Evolutionary conservation across 345 rosid species (phyloP), one percentile per base, ranked within the genome.

Genomic region (Limnanthes douglasii): DNA sequence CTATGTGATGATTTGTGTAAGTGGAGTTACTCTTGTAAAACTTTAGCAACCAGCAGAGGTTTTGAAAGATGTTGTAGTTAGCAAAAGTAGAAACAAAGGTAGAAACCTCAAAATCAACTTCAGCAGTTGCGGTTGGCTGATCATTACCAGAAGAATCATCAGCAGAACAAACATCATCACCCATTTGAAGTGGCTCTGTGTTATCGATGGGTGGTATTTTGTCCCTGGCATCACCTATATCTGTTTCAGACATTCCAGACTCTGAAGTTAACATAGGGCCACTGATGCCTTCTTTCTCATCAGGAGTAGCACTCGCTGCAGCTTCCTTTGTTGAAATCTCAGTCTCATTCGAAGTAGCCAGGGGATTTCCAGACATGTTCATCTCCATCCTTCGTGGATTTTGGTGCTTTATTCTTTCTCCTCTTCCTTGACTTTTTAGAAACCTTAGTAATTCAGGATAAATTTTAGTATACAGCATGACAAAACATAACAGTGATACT

Each of bases 61-160:
- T 84, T 57, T 66, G 74, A 45, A 90, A 74, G 51, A 90, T 60
- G 72, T 62, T 57, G 55, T 61, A 60, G 66, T 65, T 84, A 43
- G 78, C 94, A 50, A 90, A 70, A 46, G 95, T 67, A 65, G 84
- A 77, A 31, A 74, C 42, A 52, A 84, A 52, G 15, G 68, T 66
- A 14, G 94, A 72, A 50, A 84, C 84, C 48, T 61, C 70, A 56
- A 79, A 90, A 56, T 90, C 98, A 68, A 90, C 98, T 77, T 90
- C 98, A 56, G 57, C 54, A 28, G 63, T 65, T 19, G 59, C 59
- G 43, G 43, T 16, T 5, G 58, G 66, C 52, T 66, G 73, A 62
- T 79, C 95, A 13, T 57, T 84, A 4, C 57, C 61, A 50, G 92
- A 86, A 34, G 77, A 77, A 61, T 70, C 82, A 39, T 69, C 75